These are phyloP conservation scores for Spongospora subterranea DNA, from an alignment of 208 protist species.

Conservation along the genomic window DNA sequence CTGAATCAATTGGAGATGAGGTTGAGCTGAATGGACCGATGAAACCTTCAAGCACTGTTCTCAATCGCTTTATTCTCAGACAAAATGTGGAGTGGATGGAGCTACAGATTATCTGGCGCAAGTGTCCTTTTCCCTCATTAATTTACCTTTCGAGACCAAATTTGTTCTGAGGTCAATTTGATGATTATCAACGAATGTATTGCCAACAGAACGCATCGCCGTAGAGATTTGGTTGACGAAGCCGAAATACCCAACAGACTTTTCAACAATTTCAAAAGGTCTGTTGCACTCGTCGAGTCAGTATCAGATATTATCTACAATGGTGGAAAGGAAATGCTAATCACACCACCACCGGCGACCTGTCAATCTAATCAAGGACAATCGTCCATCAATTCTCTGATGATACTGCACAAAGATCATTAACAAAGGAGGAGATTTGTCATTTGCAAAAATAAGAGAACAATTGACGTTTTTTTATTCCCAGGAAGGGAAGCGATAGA, in stretches of 20 bases:
- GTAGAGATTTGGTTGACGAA: not conserved
- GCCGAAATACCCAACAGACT: not conserved
- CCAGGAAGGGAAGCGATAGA: not conserved
- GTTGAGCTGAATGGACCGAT: not conserved
- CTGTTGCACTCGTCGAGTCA: not conserved
- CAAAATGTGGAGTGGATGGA: conserved; percentile 44
- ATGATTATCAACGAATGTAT: conserved; percentile 35
- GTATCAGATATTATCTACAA: not conserved
- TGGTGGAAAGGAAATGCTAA: not conserved
- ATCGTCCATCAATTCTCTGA: not conserved
- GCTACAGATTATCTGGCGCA: not conserved
- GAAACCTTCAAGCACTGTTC: conserved; percentile 45
- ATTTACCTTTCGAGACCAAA: conserved; percentile 42
- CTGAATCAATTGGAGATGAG: not conserved
- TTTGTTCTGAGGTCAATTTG: not conserved
- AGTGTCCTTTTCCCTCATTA: not conserved
- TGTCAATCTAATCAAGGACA: too few relatives aligned
- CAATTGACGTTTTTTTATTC: not conserved
- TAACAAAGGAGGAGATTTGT: not conserved
- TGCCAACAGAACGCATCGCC: not conserved
- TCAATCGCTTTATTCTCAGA: not conserved
- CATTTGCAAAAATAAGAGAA: not conserved
- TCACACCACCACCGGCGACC: not conserved
- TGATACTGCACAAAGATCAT: not conserved
- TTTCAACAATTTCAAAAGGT: not conserved